Conservation (phyloP, 208 protist genomes). For the Leishmania mexicana region DNA sequence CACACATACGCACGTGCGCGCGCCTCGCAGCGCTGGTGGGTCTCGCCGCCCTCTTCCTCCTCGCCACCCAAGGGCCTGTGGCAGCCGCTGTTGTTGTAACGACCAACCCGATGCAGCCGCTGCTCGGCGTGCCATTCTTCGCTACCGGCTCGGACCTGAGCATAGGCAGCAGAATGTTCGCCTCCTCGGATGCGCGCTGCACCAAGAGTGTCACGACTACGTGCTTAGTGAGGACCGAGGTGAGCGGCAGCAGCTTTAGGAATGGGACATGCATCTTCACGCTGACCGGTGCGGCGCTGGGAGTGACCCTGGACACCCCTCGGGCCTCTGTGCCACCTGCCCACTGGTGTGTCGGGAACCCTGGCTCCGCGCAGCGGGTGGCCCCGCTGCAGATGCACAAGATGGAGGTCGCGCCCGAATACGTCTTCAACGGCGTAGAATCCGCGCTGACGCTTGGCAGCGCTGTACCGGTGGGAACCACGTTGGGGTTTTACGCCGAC, state of each 20-base stretch:
- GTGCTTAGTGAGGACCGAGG: background rate
- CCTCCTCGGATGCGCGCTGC: slow-evolving; percentile 4
- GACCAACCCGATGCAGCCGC: slow-evolving; percentile 8
- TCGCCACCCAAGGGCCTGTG: background rate
- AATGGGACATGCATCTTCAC: slow-evolving; percentile 12
- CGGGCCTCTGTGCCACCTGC: background rate
- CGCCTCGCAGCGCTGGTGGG: background rate
- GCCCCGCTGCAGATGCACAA: slow-evolving; percentile 13
- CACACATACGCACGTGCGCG: background rate
- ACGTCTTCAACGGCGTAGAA: background rate
- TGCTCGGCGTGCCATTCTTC: slow-evolving; percentile 12
- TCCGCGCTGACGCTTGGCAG: background rate
- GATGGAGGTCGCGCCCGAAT: background rate
- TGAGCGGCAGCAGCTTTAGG: slow-evolving; percentile 1
- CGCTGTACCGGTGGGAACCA: slow-evolving; percentile 2
- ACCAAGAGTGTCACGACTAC: background rate
- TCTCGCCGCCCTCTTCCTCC: background rate
- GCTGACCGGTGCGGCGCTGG: background rate
- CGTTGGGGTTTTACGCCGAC: background rate
- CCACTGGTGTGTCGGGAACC: slow-evolving; percentile 10
- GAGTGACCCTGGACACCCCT: background rate
- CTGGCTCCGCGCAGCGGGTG: background rate
- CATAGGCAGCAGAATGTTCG: background rate
- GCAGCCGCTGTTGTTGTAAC: background rate
- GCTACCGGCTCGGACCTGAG: background rate